phyloP scores from a whole-genome alignment of 1,284 basidiomycete species.

The Phellopilus nigrolimitatus region DNA sequence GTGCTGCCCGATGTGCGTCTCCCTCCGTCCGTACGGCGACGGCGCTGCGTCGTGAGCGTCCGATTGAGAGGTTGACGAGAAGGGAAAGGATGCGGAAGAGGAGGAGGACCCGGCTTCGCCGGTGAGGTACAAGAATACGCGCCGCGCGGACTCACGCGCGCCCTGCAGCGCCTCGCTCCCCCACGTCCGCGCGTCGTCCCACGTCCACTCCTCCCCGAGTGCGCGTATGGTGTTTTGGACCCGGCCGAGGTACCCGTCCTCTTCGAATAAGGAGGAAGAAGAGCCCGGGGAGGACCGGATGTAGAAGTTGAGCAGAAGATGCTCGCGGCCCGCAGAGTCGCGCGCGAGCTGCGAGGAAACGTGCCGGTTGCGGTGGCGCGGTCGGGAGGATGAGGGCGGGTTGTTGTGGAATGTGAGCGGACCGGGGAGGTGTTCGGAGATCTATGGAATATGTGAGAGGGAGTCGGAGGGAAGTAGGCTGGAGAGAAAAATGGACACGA shows the following conservation, averaged over 20 bases:
- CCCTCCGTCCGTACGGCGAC: slow-evolving; percentile 28
- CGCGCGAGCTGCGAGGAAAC: slow-evolving; percentile 69
- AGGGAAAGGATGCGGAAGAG: slow-evolving; percentile 12
- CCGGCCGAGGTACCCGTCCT: slow-evolving; percentile 34
- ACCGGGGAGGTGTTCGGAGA: slow-evolving; percentile 58
- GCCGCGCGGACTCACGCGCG: slow-evolving; percentile 43
- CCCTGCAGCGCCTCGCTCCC: slow-evolving; percentile 38
- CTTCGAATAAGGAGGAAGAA: slow-evolving; percentile 47
- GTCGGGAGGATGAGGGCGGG: slow-evolving; percentile 62
- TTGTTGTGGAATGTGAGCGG: slow-evolving; percentile 74
- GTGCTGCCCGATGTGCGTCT: slow-evolving; percentile 26
- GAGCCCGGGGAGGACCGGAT: slow-evolving; percentile 42
- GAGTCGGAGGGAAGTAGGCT: background rate
- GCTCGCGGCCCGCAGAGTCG: slow-evolving; percentile 67
- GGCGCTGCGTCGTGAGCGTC: slow-evolving; percentile 29
- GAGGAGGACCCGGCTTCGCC: slow-evolving; percentile 40
- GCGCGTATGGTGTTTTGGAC: background rate
- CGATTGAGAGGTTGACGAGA: background rate
- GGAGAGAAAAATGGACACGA: background rate
- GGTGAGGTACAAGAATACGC: slow-evolving; percentile 63
- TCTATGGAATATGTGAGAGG: slow-evolving; percentile 35
- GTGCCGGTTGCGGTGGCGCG: slow-evolving; percentile 74
- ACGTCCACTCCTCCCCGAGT: slow-evolving; percentile 40
- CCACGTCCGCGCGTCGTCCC: slow-evolving; percentile 47
- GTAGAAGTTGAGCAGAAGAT: slow-evolving; percentile 78